Conservation (phyloP, 495 filamentous ascomycete genomes). For the Penicillium fimorum region DNA sequence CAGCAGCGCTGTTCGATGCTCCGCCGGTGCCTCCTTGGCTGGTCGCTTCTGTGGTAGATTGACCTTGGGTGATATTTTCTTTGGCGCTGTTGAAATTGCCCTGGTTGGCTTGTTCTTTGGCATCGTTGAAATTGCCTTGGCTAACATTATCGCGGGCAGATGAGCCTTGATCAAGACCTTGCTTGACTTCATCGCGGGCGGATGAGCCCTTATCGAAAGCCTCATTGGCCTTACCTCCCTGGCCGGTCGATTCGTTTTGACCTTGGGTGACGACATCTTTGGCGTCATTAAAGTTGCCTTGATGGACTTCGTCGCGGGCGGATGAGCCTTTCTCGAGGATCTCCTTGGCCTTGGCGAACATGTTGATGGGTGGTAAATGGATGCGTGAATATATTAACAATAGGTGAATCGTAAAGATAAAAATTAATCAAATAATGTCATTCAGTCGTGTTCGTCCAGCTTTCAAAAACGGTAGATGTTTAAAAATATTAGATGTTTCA, state of each 20-base stretch:
- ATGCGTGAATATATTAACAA: constrained; percentile 2
- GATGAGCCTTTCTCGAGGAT: constrained; percentile 14
- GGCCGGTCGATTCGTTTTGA: constrained; percentile 7
- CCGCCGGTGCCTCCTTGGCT: constrained; percentile 7
- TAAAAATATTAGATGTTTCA: too few relatives aligned
- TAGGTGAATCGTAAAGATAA: neutral
- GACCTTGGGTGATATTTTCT: constrained; percentile 14
- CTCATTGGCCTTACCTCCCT: constrained; percentile 15
- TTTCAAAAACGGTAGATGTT: neutral
- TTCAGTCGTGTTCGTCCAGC: constrained; percentile 10
- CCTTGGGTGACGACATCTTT: constrained; percentile 17
- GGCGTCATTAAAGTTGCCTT: constrained; percentile 14
- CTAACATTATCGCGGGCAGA: constrained; percentile 10
- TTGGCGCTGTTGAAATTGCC: constrained; percentile 18
- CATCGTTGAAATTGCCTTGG: constrained; percentile 13
- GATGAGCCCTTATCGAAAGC: constrained; percentile 13
- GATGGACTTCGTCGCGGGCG: constrained; percentile 9
- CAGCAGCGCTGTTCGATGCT: constrained; percentile 2
- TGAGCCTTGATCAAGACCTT: constrained; percentile 11
- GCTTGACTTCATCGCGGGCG: constrained; percentile 8
- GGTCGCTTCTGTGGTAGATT: constrained; percentile 10
- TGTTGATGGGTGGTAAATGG: constrained; percentile 10
- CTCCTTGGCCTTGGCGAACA: constrained; percentile 20
- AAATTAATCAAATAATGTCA: constrained; percentile 1
- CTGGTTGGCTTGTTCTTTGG: constrained; percentile 11